Evolutionary conservation across 2,329 filamentous ascomycete genomes (phyloP), one percentile per base, ranked within the genome.

Genomic region (Cladosporium austrohemisphaericum): DNA sequence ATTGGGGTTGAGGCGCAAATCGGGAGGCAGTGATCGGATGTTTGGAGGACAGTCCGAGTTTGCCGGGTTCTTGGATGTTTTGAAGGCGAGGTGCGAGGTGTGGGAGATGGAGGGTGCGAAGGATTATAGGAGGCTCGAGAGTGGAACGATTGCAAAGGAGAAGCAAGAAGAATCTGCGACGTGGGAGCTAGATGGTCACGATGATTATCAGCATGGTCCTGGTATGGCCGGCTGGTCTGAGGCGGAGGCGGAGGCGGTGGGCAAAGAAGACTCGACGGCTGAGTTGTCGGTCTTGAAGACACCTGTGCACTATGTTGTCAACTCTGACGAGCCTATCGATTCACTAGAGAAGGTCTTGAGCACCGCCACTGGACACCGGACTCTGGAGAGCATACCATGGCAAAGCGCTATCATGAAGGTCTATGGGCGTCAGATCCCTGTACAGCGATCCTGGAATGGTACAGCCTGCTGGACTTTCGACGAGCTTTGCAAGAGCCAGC

Each of bases 101-200:
- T 91, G 86, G 85, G 84, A 91, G 63, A 90, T 92, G 79, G 85
- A 88, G 57, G 83, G 86, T 1, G 77, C 78, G 2, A 80, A 74
- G 49, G 88, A 93, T 61, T 92, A 74, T 52, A 58, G 86, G 74
- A 74, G 87, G 56, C 70, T 76, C 43, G 80, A 85, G 46, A 68
- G 64, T 23, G 68, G 68, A 13, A 57, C 54, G 22, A 44, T 59
- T 9, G 55, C 61, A 6, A 57, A 61, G 1, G 40, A 50, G 3
- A 57, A 50, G 35, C 50, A 57, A 16, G 38, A 54, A 23, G 54
- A 25, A 5, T 50, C 54, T 31, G 52, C 47, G 29, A 40, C 47
- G 33, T 60, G 57, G 62, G 41, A 51, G 19, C 11, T 57, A 2
- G 60, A 61, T 37, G 60, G 53, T n/a, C 56, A 60, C 14, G 52